Conservation (phyloP, 2,329 filamentous ascomycete species). For the Fusarium luffae region DNA sequence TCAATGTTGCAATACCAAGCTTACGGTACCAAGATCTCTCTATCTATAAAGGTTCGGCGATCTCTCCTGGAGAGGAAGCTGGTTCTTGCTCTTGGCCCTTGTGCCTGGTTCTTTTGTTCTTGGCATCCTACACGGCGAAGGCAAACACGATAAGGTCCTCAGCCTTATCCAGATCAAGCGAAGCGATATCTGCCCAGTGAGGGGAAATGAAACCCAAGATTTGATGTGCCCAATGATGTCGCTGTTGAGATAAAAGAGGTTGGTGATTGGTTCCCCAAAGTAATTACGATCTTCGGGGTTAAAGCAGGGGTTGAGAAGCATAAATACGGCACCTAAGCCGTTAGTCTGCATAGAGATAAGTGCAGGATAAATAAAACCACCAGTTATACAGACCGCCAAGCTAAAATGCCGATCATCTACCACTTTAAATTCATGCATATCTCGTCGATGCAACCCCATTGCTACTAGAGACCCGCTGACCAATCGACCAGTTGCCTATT, state of each 20-base stretch:
- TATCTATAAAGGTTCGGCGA: neutral
- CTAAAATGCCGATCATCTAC: constrained; percentile 6
- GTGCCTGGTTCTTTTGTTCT: constrained; percentile 14
- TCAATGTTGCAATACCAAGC: neutral
- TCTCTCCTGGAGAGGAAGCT: constrained; percentile 13
- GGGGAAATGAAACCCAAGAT: neutral
- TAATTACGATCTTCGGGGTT: neutral
- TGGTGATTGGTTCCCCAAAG: neutral
- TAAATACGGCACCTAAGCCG: neutral
- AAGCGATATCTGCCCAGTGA: neutral
- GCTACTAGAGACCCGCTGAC: neutral
- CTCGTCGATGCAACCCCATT: neutral
- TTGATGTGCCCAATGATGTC: neutral
- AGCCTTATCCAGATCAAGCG: neutral
- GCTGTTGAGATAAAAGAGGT: neutral
- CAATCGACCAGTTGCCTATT: constrained; percentile 1
- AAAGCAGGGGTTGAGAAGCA: neutral
- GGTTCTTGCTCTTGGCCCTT: constrained; percentile 9
- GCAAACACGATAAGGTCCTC: constrained; percentile 1
- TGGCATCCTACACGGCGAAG: neutral
- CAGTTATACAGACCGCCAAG: constrained; percentile 8
- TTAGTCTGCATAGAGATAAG: neutral
- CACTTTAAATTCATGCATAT: constrained; percentile 14
- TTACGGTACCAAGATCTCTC: neutral
- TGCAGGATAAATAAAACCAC: neutral